Evolutionary conservation across 1,284 basidiomycete genomes (phyloP).

Genomic region (Mycosarcoma maydis): DNA sequence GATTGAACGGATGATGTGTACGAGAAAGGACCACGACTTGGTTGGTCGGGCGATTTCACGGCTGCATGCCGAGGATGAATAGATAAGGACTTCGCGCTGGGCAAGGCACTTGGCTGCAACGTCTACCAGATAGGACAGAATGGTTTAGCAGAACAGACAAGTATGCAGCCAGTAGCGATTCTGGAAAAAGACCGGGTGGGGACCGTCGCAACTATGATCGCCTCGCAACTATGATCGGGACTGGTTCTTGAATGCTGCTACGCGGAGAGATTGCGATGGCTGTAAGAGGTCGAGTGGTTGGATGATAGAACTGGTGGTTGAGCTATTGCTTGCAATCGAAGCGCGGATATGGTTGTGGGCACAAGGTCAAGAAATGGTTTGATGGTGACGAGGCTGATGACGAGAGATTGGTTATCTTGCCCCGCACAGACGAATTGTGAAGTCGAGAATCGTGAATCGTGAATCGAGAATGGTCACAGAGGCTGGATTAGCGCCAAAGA

Average conservation of each 20-base stretch:
- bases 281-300: too few relatives aligned
- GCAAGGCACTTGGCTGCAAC: background rate
- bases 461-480: background rate
- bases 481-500: too few relatives aligned
- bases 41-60: background rate
- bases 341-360: background rate
- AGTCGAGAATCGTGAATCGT: too few relatives aligned
- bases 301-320: background rate
- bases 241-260: too few relatives aligned
- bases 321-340: background rate
- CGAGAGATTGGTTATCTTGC: background rate
- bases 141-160: too few relatives aligned
- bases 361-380: too few relatives aligned
- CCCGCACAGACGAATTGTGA: conserved; percentile 13
- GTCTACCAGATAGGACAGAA: background rate
- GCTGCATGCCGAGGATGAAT: conserved; percentile 9
- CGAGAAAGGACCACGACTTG: background rate
- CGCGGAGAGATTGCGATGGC: too few relatives aligned
- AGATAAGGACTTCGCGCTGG: background rate
- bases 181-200: too few relatives aligned
- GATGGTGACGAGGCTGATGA: too few relatives aligned
- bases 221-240: too few relatives aligned
- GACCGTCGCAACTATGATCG: too few relatives aligned
- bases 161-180: too few relatives aligned
- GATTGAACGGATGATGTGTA: background rate